Conservation (phyloP, 768 basidiomycete species). For the Boletellus ananiceps region DNA sequence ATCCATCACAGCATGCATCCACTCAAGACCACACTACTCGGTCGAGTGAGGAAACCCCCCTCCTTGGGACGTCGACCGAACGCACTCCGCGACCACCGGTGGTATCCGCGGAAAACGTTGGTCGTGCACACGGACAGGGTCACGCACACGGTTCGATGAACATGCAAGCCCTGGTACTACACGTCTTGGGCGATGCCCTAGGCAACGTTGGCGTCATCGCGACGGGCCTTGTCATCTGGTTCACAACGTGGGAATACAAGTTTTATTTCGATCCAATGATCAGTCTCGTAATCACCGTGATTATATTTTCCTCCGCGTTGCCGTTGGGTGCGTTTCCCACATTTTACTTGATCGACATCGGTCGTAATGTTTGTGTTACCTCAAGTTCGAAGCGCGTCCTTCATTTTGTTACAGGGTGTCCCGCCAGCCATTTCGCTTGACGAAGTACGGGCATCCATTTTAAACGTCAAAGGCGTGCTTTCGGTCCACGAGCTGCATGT, state of each 20-base stretch:
- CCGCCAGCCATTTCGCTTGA: slow-evolving; percentile 87
- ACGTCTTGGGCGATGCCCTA: slow-evolving; percentile 94
- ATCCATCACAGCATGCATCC: neutral
- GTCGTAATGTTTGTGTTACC: slow-evolving; percentile 12
- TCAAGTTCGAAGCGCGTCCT: slow-evolving; percentile 82
- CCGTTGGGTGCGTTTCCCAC: slow-evolving; percentile 62
- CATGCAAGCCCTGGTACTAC: slow-evolving; percentile 92
- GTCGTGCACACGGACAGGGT: slow-evolving; percentile 23
- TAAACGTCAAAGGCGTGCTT: slow-evolving; percentile 74
- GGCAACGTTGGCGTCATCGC: slow-evolving; percentile 98
- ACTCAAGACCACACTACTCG: slow-evolving; percentile 5
- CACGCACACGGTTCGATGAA: slow-evolving; percentile 81
- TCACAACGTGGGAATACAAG: slow-evolving; percentile 77
- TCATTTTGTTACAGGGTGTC: slow-evolving; percentile 92
- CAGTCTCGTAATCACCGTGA: slow-evolving; percentile 88
- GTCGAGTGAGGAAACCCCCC: slow-evolving; percentile 42
- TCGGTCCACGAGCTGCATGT: slow-evolving; percentile 92
- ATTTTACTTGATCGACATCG: neutral
- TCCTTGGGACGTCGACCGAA: slow-evolving; percentile 27
- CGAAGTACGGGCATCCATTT: slow-evolving; percentile 78
- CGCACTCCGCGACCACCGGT: slow-evolving; percentile 2
- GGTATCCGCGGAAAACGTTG: slow-evolving; percentile 16
- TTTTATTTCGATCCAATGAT: slow-evolving; percentile 93
- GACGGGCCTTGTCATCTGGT: slow-evolving; percentile 93
- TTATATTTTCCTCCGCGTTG: slow-evolving; percentile 94